Base-by-base conservation (phyloP, 306 rosid genomes). In the Cajanus cajan region DNA sequence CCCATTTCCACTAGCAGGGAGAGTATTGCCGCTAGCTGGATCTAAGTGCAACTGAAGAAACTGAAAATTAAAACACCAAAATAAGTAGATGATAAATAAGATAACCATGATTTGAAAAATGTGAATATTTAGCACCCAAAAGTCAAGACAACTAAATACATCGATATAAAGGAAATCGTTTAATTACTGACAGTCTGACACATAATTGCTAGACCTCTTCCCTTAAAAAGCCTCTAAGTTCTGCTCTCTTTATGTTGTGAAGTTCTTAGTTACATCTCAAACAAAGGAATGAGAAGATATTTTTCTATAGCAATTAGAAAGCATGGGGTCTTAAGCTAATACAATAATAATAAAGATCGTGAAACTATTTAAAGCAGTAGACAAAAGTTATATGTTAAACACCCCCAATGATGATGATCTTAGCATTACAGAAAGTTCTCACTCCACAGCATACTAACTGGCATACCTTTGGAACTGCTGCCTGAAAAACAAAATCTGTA, bases 391-490 rank as follows among this genome's bases (percentile, higher is more conserved):
- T 37, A 31, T 43, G 22, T 24, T 44, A 19, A 54, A 74, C 33
- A 54, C 39, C 12, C 39, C 39, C 9, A 0, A 67, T 6, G 7
- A 58, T 58, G 21, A 68, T 13, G 66, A 66, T 77, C 24, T 24
- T 14, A 58, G 39, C 19, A 51, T 10, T 16, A 76, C n/a, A 78
- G 43, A 58, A 77, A 71, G 40, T 41, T 62, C 16, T 52, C 18
- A 79, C 22, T 54, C 18, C 79, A 59, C 51, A 70, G 28, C 31
- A 71, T 7, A 14, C 39, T 40, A 21, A 24, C 71, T 48, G 16
- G 75, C 58, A 19, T 89, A 91, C 98, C 98, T 93, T 93, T 33
- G 98, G 98, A 89, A 93, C 94, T 43, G 98, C 98, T 19, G 98
- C 96, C 89, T 91, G 98, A 73, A 93, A 93, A 88, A 91, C 83